Percentiles rank a stretch among this genome's conserved stretches.
phyloP scores from a whole-genome alignment of 306 rosid genomes.

The Boehmeria nivea region DNA sequence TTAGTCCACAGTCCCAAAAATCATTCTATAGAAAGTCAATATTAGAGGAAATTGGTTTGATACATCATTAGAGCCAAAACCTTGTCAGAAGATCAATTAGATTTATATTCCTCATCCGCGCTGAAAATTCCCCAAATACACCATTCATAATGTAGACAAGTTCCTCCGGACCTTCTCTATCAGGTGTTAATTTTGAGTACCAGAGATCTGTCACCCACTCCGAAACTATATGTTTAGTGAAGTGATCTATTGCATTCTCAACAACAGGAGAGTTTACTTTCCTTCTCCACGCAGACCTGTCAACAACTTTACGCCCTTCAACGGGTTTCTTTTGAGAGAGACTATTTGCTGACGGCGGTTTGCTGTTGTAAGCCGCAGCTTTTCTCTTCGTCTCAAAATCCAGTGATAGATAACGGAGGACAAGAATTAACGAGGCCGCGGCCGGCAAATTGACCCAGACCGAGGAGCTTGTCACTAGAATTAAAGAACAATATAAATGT shows the following conservation, averaged over 20 bases:
- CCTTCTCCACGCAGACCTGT: slow-evolving; percentile 69
- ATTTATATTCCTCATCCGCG: slow-evolving; percentile 82
- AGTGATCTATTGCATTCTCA: slow-evolving; percentile 84
- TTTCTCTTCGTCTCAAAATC: slow-evolving; percentile 86
- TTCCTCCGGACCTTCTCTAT: slow-evolving; percentile 93
- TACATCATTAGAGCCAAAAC: slow-evolving; percentile 34
- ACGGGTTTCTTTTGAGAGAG: slow-evolving; percentile 50
- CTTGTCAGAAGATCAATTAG: slow-evolving; percentile 88
- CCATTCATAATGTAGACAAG: slow-evolving; percentile 59
- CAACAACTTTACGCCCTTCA: slow-evolving; percentile 44
- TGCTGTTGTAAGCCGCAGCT: slow-evolving; percentile 73
- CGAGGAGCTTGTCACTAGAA: slow-evolving; percentile 95
- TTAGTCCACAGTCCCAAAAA: slow-evolving; percentile 27
- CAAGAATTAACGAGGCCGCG: slow-evolving; percentile 67
- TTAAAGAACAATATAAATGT: slow-evolving; percentile 21
- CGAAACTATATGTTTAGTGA: slow-evolving; percentile 73
- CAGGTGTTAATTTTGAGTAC: slow-evolving; percentile 91
- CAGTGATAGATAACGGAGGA: slow-evolving; percentile 72
- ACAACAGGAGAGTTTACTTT: slow-evolving; percentile 91
- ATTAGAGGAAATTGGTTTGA: slow-evolving; percentile 10
- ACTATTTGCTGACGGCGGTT: slow-evolving; percentile 36
- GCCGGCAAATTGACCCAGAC: slow-evolving; percentile 98
- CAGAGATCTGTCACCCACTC: slow-evolving; percentile 95
- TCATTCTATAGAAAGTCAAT: slow-evolving; percentile 11
- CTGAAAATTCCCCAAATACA: slow-evolving; percentile 80